Evolutionary conservation across 768 basidiomycete species (phyloP).

Genomic region (Rubroboletus satanas): DNA sequence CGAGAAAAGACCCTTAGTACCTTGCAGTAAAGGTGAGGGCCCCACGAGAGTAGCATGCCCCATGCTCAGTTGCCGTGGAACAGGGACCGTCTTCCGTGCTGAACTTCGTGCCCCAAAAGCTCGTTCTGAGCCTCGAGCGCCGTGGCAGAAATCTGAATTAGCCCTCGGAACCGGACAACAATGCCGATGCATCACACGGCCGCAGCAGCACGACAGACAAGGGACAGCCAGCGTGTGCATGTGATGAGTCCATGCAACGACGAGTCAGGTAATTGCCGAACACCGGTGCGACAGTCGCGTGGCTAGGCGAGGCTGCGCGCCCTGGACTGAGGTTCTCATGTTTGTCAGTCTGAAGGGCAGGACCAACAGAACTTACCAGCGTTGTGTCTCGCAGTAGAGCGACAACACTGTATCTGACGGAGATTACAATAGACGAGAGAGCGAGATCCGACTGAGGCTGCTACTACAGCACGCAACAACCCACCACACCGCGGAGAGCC

Average conservation of each 20-base stretch:
- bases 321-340: background rate
- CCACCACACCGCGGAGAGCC: constrained; percentile 22
- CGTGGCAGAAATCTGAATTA: constrained; percentile 13
- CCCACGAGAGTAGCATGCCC: constrained; percentile 9
- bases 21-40: constrained; percentile 22
- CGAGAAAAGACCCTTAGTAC: constrained; percentile 5
- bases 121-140: constrained; percentile 2
- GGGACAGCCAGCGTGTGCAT: constrained; percentile 5
- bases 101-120: constrained; percentile 8
- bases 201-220: background rate
- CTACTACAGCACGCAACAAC: background rate
- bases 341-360: constrained; percentile 6
- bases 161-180: constrained; percentile 25
- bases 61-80: constrained; percentile 1
- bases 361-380: background rate
- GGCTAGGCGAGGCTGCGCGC: background rate
- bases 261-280: constrained; percentile 6
- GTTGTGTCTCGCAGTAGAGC: background rate
- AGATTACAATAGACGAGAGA: constrained; percentile 1
- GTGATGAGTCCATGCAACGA: constrained; percentile 14
- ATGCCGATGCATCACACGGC: background rate
- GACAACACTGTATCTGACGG: background rate
- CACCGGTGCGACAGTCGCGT: constrained; percentile 3
- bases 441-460: background rate
- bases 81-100: background rate